phyloP scores from a whole-genome alignment of 331 rosid species.

The Saraca asoca region DNA sequence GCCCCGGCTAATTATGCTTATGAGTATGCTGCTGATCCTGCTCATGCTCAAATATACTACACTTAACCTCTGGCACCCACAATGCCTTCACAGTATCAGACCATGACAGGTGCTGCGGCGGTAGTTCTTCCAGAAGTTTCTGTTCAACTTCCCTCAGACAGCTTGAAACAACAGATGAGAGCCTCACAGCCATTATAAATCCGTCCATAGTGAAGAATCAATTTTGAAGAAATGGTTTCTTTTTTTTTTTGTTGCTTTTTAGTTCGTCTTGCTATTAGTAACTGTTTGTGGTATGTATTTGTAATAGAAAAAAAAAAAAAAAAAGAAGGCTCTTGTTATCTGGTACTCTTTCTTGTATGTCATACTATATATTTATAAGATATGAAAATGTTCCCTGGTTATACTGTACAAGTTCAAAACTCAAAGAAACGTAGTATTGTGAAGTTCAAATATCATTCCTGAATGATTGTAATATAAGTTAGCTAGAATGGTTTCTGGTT shows the following conservation, averaged over 20 bases:
- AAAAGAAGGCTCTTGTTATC: conserved; percentile 61
- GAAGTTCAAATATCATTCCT: conserved; percentile 58
- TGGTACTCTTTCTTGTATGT: conserved; percentile 53
- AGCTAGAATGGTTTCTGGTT: conserved; percentile 17
- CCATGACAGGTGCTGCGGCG: conserved; percentile 67
- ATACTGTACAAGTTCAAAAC: conserved; percentile 82
- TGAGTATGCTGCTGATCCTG: conserved; percentile 67
- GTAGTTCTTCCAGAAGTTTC: conserved; percentile 56
- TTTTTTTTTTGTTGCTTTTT: conserved; percentile 45
- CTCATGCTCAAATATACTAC: conserved; percentile 75
- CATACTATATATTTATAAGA: conserved; percentile 53
- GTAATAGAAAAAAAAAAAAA: conserved; percentile 70
- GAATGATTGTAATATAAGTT: conserved; percentile 53
- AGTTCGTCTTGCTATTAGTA: conserved; percentile 55
- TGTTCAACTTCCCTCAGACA: conserved; percentile 68
- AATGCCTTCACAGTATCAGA: conserved; percentile 84
- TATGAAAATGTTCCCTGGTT: conserved; percentile 68
- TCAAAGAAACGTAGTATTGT: conserved; percentile 56
- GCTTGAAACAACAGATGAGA: conserved; percentile 82
- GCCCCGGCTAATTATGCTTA: conserved; percentile 57
- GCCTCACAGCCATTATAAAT: conserved; percentile 64
- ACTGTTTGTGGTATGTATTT: conserved; percentile 75
- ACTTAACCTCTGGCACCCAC: conserved; percentile 74
- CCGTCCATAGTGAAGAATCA: conserved; percentile 53
- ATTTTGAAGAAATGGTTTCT: conserved; percentile 75